Evolutionary conservation across 1,284 basidiomycete species (phyloP).

Genomic region (Mycena sp.): DNA sequence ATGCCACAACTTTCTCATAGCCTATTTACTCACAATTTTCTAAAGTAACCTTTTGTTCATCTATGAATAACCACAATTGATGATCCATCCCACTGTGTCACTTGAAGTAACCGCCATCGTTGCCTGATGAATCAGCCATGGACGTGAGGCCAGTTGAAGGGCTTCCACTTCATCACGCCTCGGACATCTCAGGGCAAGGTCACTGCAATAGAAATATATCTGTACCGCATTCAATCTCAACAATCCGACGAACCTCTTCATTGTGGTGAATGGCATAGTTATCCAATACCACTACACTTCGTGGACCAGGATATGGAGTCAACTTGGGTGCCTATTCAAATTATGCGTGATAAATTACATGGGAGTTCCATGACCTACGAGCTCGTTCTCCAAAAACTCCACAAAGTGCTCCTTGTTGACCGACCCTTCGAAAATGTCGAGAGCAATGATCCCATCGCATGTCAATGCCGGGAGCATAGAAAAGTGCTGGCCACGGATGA

Average conservation of each 20-base stretch:
- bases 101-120: neutral
- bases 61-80: slow-evolving; percentile 9
- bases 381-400: neutral
- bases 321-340: slow-evolving; percentile 19
- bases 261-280: slow-evolving; percentile 39
- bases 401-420: neutral
- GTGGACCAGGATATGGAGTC: slow-evolving; percentile 35
- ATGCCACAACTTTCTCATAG: neutral
- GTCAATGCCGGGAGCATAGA: neutral
- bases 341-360: neutral
- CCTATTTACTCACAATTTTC: neutral
- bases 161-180: slow-evolving; percentile 8
- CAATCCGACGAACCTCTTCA: slow-evolving; percentile 32
- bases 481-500: neutral
- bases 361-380: neutral
- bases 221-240: slow-evolving; percentile 16
- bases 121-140: slow-evolving; percentile 1
- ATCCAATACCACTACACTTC: slow-evolving; percentile 41
- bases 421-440: slow-evolving; percentile 11
- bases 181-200: too few relatives aligned
- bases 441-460: slow-evolving; percentile 12
- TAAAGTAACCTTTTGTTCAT: neutral
- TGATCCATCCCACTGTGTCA: slow-evolving; percentile 2
- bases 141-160: neutral
- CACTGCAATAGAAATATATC: neutral